Evolutionary conservation across 1,139 yeast genomes (phyloP), one percentile per base, ranked within the genome.

Genomic region (Debaryomyces robertsiae): DNA sequence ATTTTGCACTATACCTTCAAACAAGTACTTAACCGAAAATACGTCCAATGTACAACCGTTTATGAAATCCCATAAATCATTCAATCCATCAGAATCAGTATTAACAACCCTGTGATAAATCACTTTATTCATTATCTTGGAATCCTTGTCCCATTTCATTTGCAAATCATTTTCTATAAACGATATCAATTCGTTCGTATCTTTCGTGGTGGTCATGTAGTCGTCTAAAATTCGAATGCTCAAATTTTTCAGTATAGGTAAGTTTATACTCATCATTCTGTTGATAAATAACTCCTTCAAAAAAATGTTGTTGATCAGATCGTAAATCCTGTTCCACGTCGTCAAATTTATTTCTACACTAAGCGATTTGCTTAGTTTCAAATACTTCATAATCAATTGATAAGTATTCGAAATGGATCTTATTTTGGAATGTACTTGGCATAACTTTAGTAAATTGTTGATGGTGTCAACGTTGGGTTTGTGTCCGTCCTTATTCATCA

Each of bases 401-500:
- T 63, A 64, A 1, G 72, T 65, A 46, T 61, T 68, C 9, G 69
- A 52, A 6, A 54, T 52, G 4, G 70, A 61, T 22, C 76, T 49
- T 14, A 69, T 64, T 13, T 55, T 54, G 2, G 71, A 54, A 41
- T 70, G 75, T n/a, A 57, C 54, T 33, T 54, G 50, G 35, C 67
- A 57, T 13, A 66, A 49, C 39, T 63, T 63, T 27, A 73, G 50
- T 31, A 73, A 55, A 37, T 58, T 54, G 48, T 72, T 72, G 41
- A 72, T 67, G 36, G 77, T 73, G 30, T 67, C 72, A 18, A 65
- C 58, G 45, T 71, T 65, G 9, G 73, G 71, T n/a, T 45, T 45
- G 40, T 69, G 70, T 2, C 75, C 75, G 40, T 73, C 77, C 41
- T 65, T 60, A 29, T 63, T 60, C 77, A 73, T 70, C 29, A 68